A percentile compares a stretch with the other conserved stretches of the same genome.
These are phyloP conservation scores for Geotrichum europaeum DNA, from an alignment of 1,139 yeast genomes.

Conservation along the genomic window DNA sequence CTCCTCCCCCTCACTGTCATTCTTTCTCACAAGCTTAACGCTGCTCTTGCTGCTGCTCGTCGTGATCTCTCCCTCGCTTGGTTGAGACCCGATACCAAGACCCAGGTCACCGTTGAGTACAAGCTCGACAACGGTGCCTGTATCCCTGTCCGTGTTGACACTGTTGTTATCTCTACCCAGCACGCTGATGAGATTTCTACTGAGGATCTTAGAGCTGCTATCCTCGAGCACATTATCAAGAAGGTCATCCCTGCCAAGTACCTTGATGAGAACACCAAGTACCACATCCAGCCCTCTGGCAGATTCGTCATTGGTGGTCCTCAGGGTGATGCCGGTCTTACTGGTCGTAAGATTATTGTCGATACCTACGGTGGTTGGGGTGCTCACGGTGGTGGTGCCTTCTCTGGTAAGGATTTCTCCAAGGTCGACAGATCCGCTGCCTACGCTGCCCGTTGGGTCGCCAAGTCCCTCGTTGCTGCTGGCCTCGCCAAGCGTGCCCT, in stretches of 20 bases:
- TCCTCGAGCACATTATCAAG: conserved; percentile 73
- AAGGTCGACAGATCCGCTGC: conserved; percentile 99
- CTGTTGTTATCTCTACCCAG: conserved; percentile 95
- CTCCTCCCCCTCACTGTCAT: conserved; percentile 91
- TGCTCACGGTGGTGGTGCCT: conserved; percentile 99
- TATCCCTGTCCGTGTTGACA: conserved; percentile 92
- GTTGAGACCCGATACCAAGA: conserved; percentile 99
- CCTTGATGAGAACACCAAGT: conserved; percentile 89
- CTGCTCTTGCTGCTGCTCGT: conserved; percentile 95
- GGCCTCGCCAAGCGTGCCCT: conserved; percentile 95
- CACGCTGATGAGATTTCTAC: conserved; percentile 95
- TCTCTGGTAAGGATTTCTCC: conserved; percentile 99
- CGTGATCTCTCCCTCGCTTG: conserved; percentile 89
- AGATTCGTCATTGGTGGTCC: conserved; percentile 99
- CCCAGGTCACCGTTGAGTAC: conserved; percentile 98
- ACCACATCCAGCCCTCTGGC: conserved; percentile 99
- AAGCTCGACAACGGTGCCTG: conserved; percentile 92
- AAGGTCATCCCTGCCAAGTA: conserved; percentile 87
- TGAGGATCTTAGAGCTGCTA: conserved; percentile 77
- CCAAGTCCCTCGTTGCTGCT: conserved; percentile 92
- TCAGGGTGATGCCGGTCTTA: conserved; percentile 99
- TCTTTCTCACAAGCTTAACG: conserved; percentile 92
- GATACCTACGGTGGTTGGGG: conserved; percentile 99
- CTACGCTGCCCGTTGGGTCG: conserved; percentile 99
- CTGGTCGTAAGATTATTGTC: conserved; percentile 99